A percentile compares a stretch with the other conserved stretches of the same genome.
These are phyloP conservation scores for Beauveria asiatica DNA, from an alignment of 2,329 filamentous ascomycete species.

Conservation along the genomic window DNA sequence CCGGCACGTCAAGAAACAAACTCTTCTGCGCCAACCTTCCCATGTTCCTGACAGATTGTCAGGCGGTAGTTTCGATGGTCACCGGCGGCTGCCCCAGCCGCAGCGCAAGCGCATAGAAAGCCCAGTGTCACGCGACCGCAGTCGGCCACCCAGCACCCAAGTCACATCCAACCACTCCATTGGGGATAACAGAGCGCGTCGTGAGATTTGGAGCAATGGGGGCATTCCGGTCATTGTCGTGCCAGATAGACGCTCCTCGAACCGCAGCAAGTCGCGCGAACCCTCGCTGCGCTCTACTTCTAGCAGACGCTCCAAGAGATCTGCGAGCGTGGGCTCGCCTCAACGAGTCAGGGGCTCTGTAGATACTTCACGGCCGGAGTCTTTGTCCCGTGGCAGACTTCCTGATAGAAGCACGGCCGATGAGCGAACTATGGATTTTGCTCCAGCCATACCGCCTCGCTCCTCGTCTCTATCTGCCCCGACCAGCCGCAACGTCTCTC, in stretches of 20 bases:
- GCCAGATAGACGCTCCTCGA: conserved; percentile 48
- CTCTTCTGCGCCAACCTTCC: conserved; percentile 29
- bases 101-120: neutral
- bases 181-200: conserved; percentile 40
- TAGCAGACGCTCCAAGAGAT: conserved; percentile 46
- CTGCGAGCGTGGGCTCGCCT: conserved; percentile 43
- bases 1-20: conserved; percentile 52
- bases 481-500: conserved; percentile 49
- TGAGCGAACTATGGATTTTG: conserved; percentile 51
- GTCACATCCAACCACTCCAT: conserved; percentile 24
- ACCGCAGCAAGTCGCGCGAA: conserved; percentile 41
- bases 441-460: conserved; percentile 47
- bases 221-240: conserved; percentile 56
- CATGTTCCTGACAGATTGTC: conserved; percentile 1
- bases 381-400: neutral
- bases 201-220: conserved; percentile 50
- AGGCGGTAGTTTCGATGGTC: neutral
- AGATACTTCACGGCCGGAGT: neutral
- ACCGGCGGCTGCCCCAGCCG: conserved; percentile 7
- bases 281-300: conserved; percentile 54
- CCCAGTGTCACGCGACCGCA: neutral
- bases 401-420: conserved; percentile 16
- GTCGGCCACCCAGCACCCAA: conserved; percentile 34
- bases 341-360: conserved; percentile 18
- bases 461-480: conserved; percentile 55